A percentile compares a stretch with the other conserved stretches of the same genome.
These are phyloP conservation scores for Solanum etuberosum DNA, from an alignment of 257 asterid genomes.

Conservation along the genomic window DNA sequence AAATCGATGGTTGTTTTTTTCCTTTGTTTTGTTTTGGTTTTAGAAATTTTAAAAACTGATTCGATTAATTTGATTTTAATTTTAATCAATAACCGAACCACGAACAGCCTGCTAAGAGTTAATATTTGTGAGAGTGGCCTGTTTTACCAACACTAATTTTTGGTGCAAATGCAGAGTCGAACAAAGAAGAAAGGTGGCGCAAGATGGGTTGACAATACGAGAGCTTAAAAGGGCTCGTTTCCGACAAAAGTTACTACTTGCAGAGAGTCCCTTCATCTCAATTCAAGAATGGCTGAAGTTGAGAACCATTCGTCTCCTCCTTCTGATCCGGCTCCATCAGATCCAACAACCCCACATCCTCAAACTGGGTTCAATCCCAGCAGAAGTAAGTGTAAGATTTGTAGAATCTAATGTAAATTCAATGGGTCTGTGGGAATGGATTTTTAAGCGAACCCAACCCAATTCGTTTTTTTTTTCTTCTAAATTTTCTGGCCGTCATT, in stretches of 20 bases:
- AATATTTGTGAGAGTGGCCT: not conserved
- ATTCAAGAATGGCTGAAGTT: constrained; percentile 31
- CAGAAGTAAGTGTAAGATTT: constrained; percentile 33
- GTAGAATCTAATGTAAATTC: not conserved
- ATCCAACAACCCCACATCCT: constrained; percentile 17
- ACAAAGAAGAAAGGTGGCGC: not conserved
- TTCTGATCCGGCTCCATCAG: constrained; percentile 37
- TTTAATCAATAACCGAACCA: no score
- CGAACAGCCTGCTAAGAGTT: no score
- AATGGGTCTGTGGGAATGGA: not conserved
- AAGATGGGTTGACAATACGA: not conserved
- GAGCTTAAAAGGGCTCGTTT: not conserved
- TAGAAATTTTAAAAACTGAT: no score
- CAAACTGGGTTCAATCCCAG: constrained; percentile 58
- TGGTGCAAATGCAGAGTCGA: not conserved
- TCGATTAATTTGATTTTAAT: no score
- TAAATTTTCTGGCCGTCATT: not conserved
- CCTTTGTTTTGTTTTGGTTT: no score
- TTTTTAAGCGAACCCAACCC: not conserved
- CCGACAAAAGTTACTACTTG: not conserved
- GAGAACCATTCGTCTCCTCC: constrained; percentile 50
- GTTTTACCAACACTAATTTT: not conserved
- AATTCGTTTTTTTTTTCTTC: not conserved
- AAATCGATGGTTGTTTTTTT: no score
- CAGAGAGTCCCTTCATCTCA: not conserved